Conservation (phyloP, 352 stramenopile genomes). For the Phytophthora niederhauseri region DNA sequence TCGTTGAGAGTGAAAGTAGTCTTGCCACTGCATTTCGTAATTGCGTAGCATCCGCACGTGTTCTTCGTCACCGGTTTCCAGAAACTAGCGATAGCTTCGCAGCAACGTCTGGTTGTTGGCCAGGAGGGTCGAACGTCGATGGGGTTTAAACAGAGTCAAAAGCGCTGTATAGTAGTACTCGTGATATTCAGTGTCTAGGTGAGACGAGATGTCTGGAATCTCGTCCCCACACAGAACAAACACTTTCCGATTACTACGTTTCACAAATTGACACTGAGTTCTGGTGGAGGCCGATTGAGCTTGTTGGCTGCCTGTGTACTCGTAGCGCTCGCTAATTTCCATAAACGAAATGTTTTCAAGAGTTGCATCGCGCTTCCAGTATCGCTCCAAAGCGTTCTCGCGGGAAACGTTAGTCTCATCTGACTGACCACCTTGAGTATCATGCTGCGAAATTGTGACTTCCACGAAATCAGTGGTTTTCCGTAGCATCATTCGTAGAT, state of each 20-base stretch:
- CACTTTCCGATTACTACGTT: not conserved
- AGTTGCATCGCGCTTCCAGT: constrained; percentile 5
- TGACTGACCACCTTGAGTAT: not conserved
- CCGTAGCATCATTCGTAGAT: constrained; percentile 2
- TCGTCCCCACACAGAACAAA: constrained; percentile 18
- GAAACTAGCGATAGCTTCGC: not conserved
- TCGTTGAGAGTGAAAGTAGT: constrained; percentile 16
- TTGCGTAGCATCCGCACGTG: not conserved
- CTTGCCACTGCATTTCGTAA: constrained; percentile 11
- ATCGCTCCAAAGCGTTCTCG: constrained; percentile 8
- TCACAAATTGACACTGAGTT: no score
- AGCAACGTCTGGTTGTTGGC: not conserved
- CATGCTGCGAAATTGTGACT: constrained; percentile 5
- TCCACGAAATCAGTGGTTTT: not conserved
- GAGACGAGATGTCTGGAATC: constrained; percentile 6
- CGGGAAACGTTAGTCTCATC: not conserved
- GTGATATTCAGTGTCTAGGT: not conserved
- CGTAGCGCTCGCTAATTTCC: constrained; percentile 18
- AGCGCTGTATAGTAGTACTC: constrained; percentile 20
- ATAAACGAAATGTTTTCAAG: constrained; percentile 11
- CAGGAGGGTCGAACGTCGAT: constrained; percentile 3
- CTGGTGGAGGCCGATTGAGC: no score
- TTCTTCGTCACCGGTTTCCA: not conserved
- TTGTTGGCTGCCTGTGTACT: not conserved
- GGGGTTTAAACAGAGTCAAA: constrained; percentile 23